Base-by-base conservation (phyloP, 129 eudicot species). In the Ambrosia artemisiifolia region DNA sequence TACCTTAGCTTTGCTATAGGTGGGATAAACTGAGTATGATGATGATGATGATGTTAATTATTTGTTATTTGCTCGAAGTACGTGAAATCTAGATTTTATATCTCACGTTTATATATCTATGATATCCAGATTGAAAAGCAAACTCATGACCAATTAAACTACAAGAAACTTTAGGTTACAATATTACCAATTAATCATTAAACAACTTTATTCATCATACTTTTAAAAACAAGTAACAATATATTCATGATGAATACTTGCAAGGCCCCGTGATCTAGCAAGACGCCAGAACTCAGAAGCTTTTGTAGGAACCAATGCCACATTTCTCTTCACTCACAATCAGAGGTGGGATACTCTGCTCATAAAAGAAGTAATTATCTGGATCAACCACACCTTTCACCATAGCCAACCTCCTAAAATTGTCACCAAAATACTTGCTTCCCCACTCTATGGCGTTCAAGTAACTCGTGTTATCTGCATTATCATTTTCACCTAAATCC, bases 331-430 rank as follows among this genome's bases (percentile, higher is more conserved):
- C 12, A 10, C 13, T 19, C 35, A 40, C 19, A 18, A 53, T 40
- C 10, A 70, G 53, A 55, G 75, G 75, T 7, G 75, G 75, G 20
- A 70, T 70, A 34, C 75, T 70, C 35, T 70, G 65, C 75, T 70
- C 75, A 36, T 38, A 70, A 40, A 11, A 42, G 65, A 70, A 70
- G 75, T 36, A 70, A 55, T 70, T 70, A 34, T 55, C 24, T 20
- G 75, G 66, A 55, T 70, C 75, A 40, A 70, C 75, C 0, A 13
- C 51, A 19, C 49, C 54, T 18, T 53, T 70, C 28, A 70, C 75
- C 54, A 8, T 38, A 54, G 75, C 75, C 66, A 70, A 24, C 75
- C 65, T 70, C 42, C 16, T 55, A 19, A 70, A 55, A 55, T 70
- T 70, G 54, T 55, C 53, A 40, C 75, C 20, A 55, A 70, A 70